These are phyloP conservation scores for Sapria himalayana DNA, from an alignment of 345 rosid species.

Conservation along the genomic window DNA sequence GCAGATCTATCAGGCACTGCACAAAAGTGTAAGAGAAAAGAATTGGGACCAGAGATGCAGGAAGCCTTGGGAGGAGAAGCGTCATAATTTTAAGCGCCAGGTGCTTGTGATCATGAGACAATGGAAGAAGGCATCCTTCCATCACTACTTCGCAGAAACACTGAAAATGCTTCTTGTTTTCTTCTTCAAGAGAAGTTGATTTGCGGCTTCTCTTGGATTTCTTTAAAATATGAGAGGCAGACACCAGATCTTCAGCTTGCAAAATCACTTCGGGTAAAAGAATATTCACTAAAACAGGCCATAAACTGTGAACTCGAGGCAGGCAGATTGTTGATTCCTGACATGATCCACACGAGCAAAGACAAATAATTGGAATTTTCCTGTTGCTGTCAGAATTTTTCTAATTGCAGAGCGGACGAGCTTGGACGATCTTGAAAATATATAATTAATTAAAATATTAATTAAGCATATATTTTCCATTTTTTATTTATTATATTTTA, in stretches of 20 bases:
- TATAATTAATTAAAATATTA: too few species aligned
- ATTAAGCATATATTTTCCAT: too few species aligned
- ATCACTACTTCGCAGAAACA: constrained; percentile 43
- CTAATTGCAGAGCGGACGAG: too few species aligned
- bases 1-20: constrained; percentile 75
- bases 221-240: constrained; percentile 44
- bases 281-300: constrained; percentile 54
- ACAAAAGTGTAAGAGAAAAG: constrained; percentile 57
- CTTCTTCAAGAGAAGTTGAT: constrained; percentile 54
- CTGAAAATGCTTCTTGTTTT: constrained; percentile 31
- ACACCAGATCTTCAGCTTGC: constrained; percentile 48
- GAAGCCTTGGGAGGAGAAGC: constrained; percentile 63
- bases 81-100: constrained; percentile 65
- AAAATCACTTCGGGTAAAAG: constrained; percentile 52
- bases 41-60: constrained; percentile 45
- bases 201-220: constrained; percentile 64
- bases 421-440: too few species aligned
- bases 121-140: constrained; percentile 55
- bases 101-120: constrained; percentile 92
- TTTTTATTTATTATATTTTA: too few species aligned
- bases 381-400: not conserved
- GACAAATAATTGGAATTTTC: not conserved
- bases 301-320: constrained; percentile 81
- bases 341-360: constrained; percentile 11
- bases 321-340: constrained; percentile 96